Percentiles rank a stretch among this genome's conserved stretches.
Conservation (phyloP, 1,284 basidiomycete genomes). For the Boletellus sp. region DNA sequence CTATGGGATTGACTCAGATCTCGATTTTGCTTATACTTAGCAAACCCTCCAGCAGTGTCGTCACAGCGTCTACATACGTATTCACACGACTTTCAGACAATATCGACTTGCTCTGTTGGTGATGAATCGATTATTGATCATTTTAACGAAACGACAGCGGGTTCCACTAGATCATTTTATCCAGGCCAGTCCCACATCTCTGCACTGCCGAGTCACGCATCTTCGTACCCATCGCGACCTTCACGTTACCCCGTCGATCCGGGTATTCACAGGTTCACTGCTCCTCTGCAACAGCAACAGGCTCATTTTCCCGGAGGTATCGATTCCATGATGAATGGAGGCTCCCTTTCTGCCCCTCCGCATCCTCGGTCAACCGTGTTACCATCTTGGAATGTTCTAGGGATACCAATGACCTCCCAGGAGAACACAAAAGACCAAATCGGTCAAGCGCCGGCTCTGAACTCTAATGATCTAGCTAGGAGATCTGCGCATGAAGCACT, state of each 20-base stretch:
- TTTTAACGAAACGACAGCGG: not conserved
- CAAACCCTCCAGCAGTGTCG: conserved; percentile 4
- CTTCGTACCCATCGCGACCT: not conserved
- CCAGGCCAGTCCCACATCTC: conserved; percentile 1
- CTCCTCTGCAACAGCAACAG: not conserved
- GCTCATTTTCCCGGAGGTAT: not conserved
- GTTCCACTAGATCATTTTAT: not conserved
- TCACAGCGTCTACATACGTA: no score
- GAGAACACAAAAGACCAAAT: conserved; percentile 3
- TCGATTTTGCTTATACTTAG: not conserved
- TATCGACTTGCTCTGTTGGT: not conserved
- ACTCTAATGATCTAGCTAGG: conserved; percentile 9
- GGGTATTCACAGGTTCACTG: not conserved
- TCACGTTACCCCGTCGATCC: conserved; percentile 1
- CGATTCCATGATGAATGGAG: conserved; percentile 2
- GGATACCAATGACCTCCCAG: conserved; percentile 3
- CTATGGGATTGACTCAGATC: conserved; percentile 1
- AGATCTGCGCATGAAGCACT: conserved; percentile 9
- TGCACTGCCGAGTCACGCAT: not conserved
- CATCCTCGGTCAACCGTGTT: not conserved
- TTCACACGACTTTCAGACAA: conserved; percentile 8
- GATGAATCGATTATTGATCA: not conserved
- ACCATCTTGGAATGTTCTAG: not conserved
- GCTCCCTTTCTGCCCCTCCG: not conserved
- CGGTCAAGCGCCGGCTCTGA: conserved; percentile 6